Conservation (phyloP, 2,329 filamentous ascomycete genomes). For the Phoma sp. region DNA sequence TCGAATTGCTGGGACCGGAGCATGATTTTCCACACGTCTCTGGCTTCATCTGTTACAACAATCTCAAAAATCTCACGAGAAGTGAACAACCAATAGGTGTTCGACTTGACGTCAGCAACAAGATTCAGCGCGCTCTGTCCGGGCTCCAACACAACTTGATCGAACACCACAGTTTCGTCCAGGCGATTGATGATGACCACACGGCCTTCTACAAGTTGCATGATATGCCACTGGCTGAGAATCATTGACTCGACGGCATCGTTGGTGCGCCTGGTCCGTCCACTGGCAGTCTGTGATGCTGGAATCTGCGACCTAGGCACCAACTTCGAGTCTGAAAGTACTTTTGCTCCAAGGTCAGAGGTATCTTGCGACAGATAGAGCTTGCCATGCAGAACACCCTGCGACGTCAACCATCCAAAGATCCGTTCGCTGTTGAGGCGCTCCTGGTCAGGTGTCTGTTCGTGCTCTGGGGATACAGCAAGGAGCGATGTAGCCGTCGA, state of each 20-base stretch:
- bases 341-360: constrained; percentile 70
- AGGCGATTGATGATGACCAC: constrained; percentile 86
- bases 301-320: constrained; percentile 76
- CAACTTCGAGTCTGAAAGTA: constrained; percentile 81
- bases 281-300: constrained; percentile 67
- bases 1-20: constrained; percentile 87
- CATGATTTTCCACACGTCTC: constrained; percentile 95
- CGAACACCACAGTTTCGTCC: constrained; percentile 83
- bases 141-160: constrained; percentile 81
- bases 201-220: constrained; percentile 80
- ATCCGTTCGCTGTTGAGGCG: constrained; percentile 69
- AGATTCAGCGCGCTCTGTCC: constrained; percentile 83
- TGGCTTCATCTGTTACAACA: constrained; percentile 84
- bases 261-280: constrained; percentile 67
- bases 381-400: constrained; percentile 87
- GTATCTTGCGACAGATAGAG: constrained; percentile 68
- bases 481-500: constrained; percentile 68
- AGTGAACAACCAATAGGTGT: constrained; percentile 97
- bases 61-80: constrained; percentile 91
- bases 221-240: constrained; percentile 91
- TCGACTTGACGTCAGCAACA: constrained; percentile 88
- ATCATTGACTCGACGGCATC: constrained; percentile 81
- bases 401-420: constrained; percentile 89
- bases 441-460: constrained; percentile 58
- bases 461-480: constrained; percentile 74